Conservation (phyloP, 257 asterid species). For the Salvia rosmarinus region DNA sequence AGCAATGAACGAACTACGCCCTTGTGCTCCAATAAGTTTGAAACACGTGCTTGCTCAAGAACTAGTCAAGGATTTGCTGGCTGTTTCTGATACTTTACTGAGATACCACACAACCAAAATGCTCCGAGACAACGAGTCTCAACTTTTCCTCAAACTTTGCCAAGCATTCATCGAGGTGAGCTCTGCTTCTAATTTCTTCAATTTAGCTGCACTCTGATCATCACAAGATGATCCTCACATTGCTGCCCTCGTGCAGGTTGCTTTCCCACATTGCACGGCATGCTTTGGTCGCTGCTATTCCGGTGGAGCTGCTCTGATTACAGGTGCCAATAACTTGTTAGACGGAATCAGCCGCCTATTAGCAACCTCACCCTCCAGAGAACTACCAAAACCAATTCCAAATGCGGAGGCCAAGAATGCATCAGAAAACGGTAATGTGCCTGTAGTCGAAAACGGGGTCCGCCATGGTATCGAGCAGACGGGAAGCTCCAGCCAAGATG, state of each 20-base stretch:
- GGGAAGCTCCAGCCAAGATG: slow-evolving; percentile 45
- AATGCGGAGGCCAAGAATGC: slow-evolving; percentile 43
- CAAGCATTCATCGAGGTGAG: slow-evolving; percentile 83
- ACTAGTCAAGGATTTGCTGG: slow-evolving; percentile 56
- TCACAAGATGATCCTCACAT: not conserved
- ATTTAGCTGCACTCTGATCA: not conserved
- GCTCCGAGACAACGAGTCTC: slow-evolving; percentile 82
- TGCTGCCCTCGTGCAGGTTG: slow-evolving; percentile 53
- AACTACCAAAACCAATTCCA: slow-evolving; percentile 60
- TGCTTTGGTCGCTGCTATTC: slow-evolving; percentile 93
- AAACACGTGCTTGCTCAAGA: slow-evolving; percentile 62
- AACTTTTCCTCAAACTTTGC: slow-evolving; percentile 84
- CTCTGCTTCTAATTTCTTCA: slow-evolving; percentile 24
- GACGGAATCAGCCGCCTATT: slow-evolving; percentile 68
- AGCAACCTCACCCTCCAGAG: slow-evolving; percentile 65
- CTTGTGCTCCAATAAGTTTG: slow-evolving; percentile 88
- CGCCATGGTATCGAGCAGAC: slow-evolving; percentile 45
- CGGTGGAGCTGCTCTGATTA: slow-evolving; percentile 72
- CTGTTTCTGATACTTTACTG: slow-evolving; percentile 81
- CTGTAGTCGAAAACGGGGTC: slow-evolving; percentile 58
- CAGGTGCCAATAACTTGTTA: slow-evolving; percentile 70
- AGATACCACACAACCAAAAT: slow-evolving; percentile 87
- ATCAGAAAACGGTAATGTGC: slow-evolving; percentile 66
- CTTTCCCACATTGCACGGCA: slow-evolving; percentile 77
- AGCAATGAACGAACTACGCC: slow-evolving; percentile 95